Conservation (phyloP, 306 rosid species). For the Dicorynia guianensis region DNA sequence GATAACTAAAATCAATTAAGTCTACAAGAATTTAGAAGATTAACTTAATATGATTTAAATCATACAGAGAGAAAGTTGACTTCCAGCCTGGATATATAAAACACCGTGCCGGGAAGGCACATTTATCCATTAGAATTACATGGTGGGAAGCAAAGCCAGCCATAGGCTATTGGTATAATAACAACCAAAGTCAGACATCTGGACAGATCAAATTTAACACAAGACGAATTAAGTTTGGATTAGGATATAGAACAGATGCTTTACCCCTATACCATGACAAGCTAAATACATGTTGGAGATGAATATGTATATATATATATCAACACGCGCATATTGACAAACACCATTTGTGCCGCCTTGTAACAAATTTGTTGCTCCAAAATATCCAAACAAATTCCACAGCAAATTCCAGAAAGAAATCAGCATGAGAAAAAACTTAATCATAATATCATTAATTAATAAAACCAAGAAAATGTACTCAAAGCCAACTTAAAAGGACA, state of each 20-base stretch:
- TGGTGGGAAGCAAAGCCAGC: not conserved
- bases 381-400: not conserved
- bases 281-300: not conserved
- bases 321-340: constrained; percentile 41
- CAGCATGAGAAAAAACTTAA: not conserved
- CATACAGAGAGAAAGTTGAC: no score
- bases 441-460: not conserved
- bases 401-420: not conserved
- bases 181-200: not conserved
- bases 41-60: no score
- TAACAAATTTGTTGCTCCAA: constrained; percentile 30
- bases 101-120: no score
- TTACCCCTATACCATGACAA: no score
- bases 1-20: no score
- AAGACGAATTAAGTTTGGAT: not conserved
- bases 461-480: not conserved
- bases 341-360: constrained; percentile 1
- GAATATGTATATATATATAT: constrained; percentile 19
- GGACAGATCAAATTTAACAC: not conserved
- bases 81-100: no score
- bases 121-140: not conserved
- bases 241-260: no score
- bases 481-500: no score
- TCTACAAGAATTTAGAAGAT: no score
- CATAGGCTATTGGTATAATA: not conserved